Evolutionary conservation across 129 eudicot species (phyloP), one percentile per base, ranked within the genome.

Genomic region (Escallonia rubra): DNA sequence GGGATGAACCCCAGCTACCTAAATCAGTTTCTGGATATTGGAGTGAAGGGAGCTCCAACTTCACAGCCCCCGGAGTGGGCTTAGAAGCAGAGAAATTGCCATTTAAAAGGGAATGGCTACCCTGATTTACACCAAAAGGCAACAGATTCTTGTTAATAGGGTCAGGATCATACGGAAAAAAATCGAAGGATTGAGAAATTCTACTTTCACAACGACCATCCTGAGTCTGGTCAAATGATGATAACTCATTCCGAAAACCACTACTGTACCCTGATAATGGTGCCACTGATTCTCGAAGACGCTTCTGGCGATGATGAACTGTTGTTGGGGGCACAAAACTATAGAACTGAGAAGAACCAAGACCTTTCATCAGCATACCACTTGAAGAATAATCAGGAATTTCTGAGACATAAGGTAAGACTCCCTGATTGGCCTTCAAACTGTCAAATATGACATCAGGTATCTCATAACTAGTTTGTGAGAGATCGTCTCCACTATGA

Each of bases 41-140:
- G 87, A 82, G 77, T 78, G 86, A 82, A 82, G 87, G 87, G 87
- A 82, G 87, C 87, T 82, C 80, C 56, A 54, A 43, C 87, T 82
- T 78, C 83, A 73, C 66, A 53, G 76, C 74, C 75, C 70, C 70
- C 39, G 75, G 10, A 46, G 51, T 43, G 79, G 76, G 78, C 66
- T 75, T 61, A 61, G 74, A 74, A 65, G 87, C 67, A 70, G 87
- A 78, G 70, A 61, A 74, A 54, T 57, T 74, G 64, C 75, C 78
- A 74, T 74, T 78, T 82, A 69, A 64, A 76, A 65, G 74, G 71
- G 68, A 23, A 77, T 72, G 82, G 68, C 79, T 69, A 46, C 77
- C 82, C 48, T 64, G 79, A 54, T 60, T 61, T 41, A 55, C 64
- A 62, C 69, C 71, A 60, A 50, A 23, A 10, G 64, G 38, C 14